Base-by-base conservation (phyloP, 2,329 filamentous ascomycete genomes). In the Cladophialophora carrionii region DNA sequence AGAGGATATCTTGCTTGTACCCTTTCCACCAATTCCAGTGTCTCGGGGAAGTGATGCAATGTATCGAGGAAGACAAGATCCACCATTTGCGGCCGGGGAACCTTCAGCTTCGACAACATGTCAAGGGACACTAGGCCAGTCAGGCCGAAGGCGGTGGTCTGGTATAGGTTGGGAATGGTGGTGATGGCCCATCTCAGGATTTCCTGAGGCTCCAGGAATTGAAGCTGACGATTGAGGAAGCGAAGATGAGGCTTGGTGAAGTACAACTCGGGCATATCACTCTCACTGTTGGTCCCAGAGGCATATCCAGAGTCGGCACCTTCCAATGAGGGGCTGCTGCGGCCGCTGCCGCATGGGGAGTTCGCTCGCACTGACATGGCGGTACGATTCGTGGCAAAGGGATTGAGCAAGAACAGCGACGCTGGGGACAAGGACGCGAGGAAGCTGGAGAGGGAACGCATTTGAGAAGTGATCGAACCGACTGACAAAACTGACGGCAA, bases 181-280 rank as follows among this genome's bases (percentile, higher is more conserved):
- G 90, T 88, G 76, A 94, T 90, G 83, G 89, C 92, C 90, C 96
- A 97, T 80, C 88, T 89, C 67, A 99, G 86, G 73, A 98, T 90
- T 70, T 97, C 94, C 79, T 94, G 84, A 67, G 95, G 91, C 75
- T 93, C 87, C 78, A 98, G 90, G 75, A 88, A 86, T 78, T 95
- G 90, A 72, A 99, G 82, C 78, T 96, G 92, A 70, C 87, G 81
- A 83, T 99, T 99, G 77, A 99, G 85, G 78, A 94, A 94, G 73
- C 91, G 89, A 72, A 98, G 83, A 78, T 99, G 94, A 69, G 89
- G 86, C 77, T 90, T 90, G 71, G 91, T 94, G 82, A 99, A 92
- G 78, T 89, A 87, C 73, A 98, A 84, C 66, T 91, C 86, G 14
- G 93, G 90, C 22, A 94, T 83, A 70, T 81, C 82, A 59, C 82